Evolutionary conservation across 139 green algal species (phyloP), one percentile per base, ranked within the genome.

Genomic region (Haematococcus sp.): DNA sequence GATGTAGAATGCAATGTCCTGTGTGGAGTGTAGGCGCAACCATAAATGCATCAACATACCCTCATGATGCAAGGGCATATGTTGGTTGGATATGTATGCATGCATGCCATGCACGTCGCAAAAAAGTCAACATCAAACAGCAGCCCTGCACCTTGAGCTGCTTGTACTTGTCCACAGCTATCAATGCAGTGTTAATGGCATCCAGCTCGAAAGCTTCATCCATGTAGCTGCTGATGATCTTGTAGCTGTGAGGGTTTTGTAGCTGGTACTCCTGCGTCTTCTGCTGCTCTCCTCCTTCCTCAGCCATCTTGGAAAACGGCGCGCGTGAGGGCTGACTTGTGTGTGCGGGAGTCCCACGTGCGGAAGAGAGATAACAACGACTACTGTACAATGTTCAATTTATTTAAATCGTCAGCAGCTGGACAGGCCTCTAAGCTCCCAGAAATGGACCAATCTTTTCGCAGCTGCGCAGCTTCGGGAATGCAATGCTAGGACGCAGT

Each of bases 1-100:
- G 30, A 92, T 76, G 63, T 90, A 84, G 40, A 80, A 75, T 22
- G 89, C 89, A 35, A 94, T 85, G 40, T 94, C 88, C 40, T 49
- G 40, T 49, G 40, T 34, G 35, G 30, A 31, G 33, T 3, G 61
- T 58, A 58, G 49, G 49, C 16, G 19, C 49, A 19, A 16, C 49
- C 49, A 58, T 58, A n/a, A 58, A 19, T 52, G 63, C 11, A 32
- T 55, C 49, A 75, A 75, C 68, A 52, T 75, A 54, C 9, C 69
- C 69, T 16, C 58, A 16, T 31, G 23, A 19, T n/a, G n/a, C n/a
- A n/a, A n/a, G n/a, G n/a, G n/a, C n/a, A n/a, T n/a, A n/a, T n/a
- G n/a, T n/a, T n/a, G n/a, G n/a, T 63, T 63, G 7, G 9, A 9
- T 5, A 33, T 63, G 54, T 17, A 27, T 5, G 23, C n/a, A 30